Evolutionary conservation across 768 basidiomycete genomes (phyloP).

Genomic region (Termitomyces sp.): DNA sequence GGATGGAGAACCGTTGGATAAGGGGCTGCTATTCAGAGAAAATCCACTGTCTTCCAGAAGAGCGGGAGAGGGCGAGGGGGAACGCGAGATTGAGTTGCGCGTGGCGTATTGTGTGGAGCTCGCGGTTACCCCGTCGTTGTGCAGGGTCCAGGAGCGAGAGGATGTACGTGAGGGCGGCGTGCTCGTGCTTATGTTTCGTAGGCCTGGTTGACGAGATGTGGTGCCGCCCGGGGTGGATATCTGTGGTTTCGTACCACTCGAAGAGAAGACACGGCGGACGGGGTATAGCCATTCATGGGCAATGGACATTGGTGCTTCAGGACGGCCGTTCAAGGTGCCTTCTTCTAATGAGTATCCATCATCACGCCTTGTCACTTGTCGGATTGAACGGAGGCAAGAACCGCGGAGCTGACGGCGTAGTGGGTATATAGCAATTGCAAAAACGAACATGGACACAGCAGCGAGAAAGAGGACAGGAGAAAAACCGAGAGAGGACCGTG

Average conservation of each 20-base stretch:
- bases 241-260: constrained; percentile 19
- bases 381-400: constrained; percentile 38
- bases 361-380: constrained; percentile 29
- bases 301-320: constrained; percentile 28
- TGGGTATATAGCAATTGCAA: constrained; percentile 45
- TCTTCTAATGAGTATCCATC: constrained; percentile 46
- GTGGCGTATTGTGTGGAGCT: constrained; percentile 32
- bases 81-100: constrained; percentile 32
- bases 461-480: constrained; percentile 61
- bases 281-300: constrained; percentile 25
- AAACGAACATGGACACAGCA: constrained; percentile 37
- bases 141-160: constrained; percentile 30
- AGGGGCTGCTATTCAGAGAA: constrained; percentile 7
- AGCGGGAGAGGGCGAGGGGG: constrained; percentile 41
- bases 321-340: constrained; percentile 27
- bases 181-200: constrained; percentile 18
- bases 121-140: constrained; percentile 20
- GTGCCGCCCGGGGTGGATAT: constrained; percentile 18
- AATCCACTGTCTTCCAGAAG: constrained; percentile 29
- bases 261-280: constrained; percentile 29
- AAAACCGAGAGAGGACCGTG: constrained; percentile 63
- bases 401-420: constrained; percentile 51
- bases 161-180: constrained; percentile 25
- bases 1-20: constrained; percentile 22
- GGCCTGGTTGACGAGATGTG: constrained; percentile 20